Evolutionary conservation across 768 basidiomycete genomes (phyloP).

Genomic region (Pseudohyphozyma bogoriensis): DNA sequence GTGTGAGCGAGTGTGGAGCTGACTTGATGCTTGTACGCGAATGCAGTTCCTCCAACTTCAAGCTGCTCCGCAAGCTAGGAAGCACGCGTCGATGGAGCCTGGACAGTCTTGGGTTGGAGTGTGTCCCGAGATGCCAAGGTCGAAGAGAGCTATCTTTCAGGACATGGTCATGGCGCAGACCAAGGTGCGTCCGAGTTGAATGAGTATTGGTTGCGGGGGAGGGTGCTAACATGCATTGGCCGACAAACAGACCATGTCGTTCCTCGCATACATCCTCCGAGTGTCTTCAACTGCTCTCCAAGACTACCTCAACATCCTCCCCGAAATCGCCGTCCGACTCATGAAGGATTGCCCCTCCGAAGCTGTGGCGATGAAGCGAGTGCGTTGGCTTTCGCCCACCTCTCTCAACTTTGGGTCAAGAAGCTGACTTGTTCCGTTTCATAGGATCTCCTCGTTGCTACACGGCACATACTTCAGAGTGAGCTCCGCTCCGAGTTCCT

Average conservation of each 20-base stretch:
- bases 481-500: slow-evolving; percentile 68
- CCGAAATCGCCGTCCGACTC: slow-evolving; percentile 69
- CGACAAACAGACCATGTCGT: slow-evolving; percentile 69
- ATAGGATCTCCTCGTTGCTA: slow-evolving; percentile 83
- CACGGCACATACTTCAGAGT: slow-evolving; percentile 75
- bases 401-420: not conserved
- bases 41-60: slow-evolving; percentile 26
- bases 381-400: slow-evolving; percentile 46
- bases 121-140: slow-evolving; percentile 25
- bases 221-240: not conserved
- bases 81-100: slow-evolving; percentile 24
- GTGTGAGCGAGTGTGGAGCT: not conserved
- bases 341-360: slow-evolving; percentile 87
- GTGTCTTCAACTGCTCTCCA: slow-evolving; percentile 55
- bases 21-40: slow-evolving; percentile 2
- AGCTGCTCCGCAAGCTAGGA: slow-evolving; percentile 25
- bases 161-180: slow-evolving; percentile 50
- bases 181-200: slow-evolving; percentile 51
- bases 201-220: not conserved
- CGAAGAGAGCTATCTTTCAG: slow-evolving; percentile 42
- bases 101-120: slow-evolving; percentile 26
- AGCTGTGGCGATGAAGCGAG: slow-evolving; percentile 57
- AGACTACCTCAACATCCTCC: slow-evolving; percentile 66
- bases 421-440: not conserved
- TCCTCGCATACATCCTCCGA: slow-evolving; percentile 79